Base-by-base conservation (phyloP, 768 basidiomycete genomes). In the Boletus reticulatus region DNA sequence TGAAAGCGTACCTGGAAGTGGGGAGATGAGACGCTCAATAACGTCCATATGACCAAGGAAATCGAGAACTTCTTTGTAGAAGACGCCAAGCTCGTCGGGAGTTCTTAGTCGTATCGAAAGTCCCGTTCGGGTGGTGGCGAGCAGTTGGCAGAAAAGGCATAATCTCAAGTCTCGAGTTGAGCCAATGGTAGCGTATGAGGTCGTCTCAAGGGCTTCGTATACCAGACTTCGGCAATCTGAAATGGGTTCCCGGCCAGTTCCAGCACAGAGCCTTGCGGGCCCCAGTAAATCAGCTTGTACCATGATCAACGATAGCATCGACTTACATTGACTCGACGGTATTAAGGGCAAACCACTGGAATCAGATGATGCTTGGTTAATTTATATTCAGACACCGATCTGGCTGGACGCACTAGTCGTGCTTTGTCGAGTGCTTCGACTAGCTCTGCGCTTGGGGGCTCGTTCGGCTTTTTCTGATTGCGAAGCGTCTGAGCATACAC, bases 271-370 rank as follows among this genome's bases (percentile, higher is more conserved):
- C 68, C 78, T 78, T 52, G 32, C 48, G 48, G 52, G 39, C 22
- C 38, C 29, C 19, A n/a, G 29, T 60, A 41, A 58, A 53, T 44
- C 31, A 17, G 17, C 22, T 29, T 10, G 29, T 24, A 42, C 11
- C 11, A 19, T n/a, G 47, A 22, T 42, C 7, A 19, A 27, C 17
- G 31, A 27, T 52, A 29, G 48, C 13, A 24, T 42, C 20, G 10
- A 52, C 69, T 58, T 47, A 77, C 76, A 78, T 72, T 0, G 73
- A 72, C 62, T 78, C 77, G n/a, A 65, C 62, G 4, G 61, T 66
- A 34, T 71, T 69, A n/a, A 78, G 66, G 31, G 65, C 53, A 52
- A 77, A 66, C 77, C 77, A 78, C 76, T 78, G 53, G 24, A 61
- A 47, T 57, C 24, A 48, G 43, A 52, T 19, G 41, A 42, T 53